These are phyloP conservation scores for Monosporascus cannonballus DNA, from an alignment of 2,329 filamentous ascomycete genomes.

Conservation along the genomic window DNA sequence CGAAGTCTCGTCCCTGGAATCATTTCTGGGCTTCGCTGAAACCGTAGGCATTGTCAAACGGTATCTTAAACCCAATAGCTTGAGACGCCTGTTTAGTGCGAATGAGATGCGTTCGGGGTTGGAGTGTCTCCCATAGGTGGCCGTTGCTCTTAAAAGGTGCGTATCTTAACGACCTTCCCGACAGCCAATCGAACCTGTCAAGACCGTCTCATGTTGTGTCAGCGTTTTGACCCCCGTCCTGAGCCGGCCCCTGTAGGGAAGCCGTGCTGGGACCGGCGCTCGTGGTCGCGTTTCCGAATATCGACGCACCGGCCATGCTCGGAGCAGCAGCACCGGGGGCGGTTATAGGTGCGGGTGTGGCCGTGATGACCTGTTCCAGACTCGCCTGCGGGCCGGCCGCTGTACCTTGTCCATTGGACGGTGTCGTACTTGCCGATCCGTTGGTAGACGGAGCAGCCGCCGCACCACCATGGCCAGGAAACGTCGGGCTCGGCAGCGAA, in stretches of 20 bases:
- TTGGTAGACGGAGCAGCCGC: neutral
- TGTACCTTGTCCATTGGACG: neutral
- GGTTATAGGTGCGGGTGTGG: constrained; percentile 1
- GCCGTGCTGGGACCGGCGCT: constrained; percentile 22
- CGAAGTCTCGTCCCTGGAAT: too few species aligned
- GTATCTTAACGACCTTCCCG: too few species aligned
- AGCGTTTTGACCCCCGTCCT: neutral
- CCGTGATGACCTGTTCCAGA: constrained; percentile 2
- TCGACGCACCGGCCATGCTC: constrained; percentile 18
- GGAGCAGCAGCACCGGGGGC: constrained; percentile 11
- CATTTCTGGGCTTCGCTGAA: too few species aligned
- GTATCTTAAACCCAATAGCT: too few species aligned
- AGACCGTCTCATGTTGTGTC: neutral
- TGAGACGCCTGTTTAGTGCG: too few species aligned
- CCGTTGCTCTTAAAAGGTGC: too few species aligned
- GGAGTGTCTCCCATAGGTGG: too few species aligned
- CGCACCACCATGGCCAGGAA: neutral
- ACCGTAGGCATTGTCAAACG: too few species aligned
- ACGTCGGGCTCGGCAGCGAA: neutral
- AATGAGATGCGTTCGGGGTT: too few species aligned
- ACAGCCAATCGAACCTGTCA: too few species aligned
- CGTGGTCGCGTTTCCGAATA: constrained; percentile 12
- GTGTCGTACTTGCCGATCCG: neutral
- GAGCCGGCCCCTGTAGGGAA: constrained; percentile 16
- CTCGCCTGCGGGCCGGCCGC: neutral